phyloP scores from a whole-genome alignment of 257 asterid genomes.

The Nicotiana benthamiana region DNA sequence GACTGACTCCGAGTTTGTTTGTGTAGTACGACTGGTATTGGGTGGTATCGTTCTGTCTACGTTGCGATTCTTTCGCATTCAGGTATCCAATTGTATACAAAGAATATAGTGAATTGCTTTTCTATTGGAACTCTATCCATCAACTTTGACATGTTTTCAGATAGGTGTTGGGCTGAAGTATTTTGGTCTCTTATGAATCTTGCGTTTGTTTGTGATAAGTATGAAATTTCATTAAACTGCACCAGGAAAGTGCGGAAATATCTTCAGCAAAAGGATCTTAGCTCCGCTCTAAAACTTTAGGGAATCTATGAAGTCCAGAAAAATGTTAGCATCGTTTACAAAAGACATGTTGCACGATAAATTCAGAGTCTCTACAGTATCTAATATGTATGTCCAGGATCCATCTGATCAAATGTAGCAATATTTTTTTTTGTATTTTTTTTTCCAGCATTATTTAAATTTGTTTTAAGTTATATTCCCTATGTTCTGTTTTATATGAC shows the following conservation, averaged over 20 bases:
- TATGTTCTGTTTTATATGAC: not conserved
- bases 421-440: not conserved
- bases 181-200: not conserved
- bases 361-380: too few species aligned
- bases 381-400: not conserved
- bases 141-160: not conserved
- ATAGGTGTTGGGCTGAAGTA: not conserved
- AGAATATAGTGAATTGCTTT: not conserved
- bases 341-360: not conserved
- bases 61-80: conserved; percentile 65
- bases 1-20: conserved; percentile 13
- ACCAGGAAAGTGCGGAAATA: not conserved
- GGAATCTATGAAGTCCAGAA: not conserved
- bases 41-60: conserved; percentile 62
- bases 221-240: not conserved
- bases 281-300: not conserved
- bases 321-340: not conserved
- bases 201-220: not conserved
- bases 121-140: not conserved
- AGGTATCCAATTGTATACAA: conserved; percentile 35
- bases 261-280: not conserved
- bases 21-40: conserved; percentile 75
- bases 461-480: not conserved
- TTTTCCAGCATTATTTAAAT: not conserved
- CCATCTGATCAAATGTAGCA: not conserved